Evolutionary conservation across 768 basidiomycete species (phyloP).

Genomic region (Ephemerocybe angulata): DNA sequence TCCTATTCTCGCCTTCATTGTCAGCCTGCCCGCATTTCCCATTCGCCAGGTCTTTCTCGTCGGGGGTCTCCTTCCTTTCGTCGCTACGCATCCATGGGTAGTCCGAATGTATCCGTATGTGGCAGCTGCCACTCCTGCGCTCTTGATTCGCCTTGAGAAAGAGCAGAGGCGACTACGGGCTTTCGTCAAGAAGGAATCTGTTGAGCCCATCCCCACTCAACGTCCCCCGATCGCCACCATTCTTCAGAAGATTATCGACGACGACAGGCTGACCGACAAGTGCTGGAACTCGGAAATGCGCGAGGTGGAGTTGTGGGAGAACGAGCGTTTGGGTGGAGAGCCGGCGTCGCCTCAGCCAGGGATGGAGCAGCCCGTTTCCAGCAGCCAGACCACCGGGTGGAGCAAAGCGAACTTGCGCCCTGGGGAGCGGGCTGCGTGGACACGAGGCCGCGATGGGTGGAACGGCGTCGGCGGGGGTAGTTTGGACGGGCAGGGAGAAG

Average conservation of each 20-base stretch:
- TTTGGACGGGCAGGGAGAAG: constrained; percentile 44
- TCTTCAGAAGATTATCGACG: constrained; percentile 47
- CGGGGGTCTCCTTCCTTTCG: constrained; percentile 48
- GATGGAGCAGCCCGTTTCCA: background rate
- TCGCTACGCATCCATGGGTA: constrained; percentile 49
- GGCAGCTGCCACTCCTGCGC: background rate
- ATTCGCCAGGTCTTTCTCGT: constrained; percentile 44
- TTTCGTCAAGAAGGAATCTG: background rate
- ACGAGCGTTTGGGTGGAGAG: constrained; percentile 55
- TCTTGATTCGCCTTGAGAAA: background rate
- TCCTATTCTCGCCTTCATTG: constrained; percentile 45
- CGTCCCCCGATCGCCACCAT: constrained; percentile 20
- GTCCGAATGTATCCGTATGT: background rate
- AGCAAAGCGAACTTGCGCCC: constrained; percentile 39
- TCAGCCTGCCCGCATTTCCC: constrained; percentile 46
- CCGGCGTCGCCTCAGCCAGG: background rate
- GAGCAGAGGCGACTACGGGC: background rate
- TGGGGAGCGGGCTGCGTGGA: constrained; percentile 63
- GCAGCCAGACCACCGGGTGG: constrained; percentile 29
- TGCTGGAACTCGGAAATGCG: constrained; percentile 64
- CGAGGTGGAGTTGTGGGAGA: constrained; percentile 77
- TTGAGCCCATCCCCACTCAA: background rate
- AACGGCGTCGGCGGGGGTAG: constrained; percentile 49
- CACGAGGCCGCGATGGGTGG: constrained; percentile 69
- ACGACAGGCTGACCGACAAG: constrained; percentile 60